These are phyloP conservation scores for Cryptococcus jaspeensis DNA, from an alignment of 1,284 basidiomycete species.

Conservation along the genomic window DNA sequence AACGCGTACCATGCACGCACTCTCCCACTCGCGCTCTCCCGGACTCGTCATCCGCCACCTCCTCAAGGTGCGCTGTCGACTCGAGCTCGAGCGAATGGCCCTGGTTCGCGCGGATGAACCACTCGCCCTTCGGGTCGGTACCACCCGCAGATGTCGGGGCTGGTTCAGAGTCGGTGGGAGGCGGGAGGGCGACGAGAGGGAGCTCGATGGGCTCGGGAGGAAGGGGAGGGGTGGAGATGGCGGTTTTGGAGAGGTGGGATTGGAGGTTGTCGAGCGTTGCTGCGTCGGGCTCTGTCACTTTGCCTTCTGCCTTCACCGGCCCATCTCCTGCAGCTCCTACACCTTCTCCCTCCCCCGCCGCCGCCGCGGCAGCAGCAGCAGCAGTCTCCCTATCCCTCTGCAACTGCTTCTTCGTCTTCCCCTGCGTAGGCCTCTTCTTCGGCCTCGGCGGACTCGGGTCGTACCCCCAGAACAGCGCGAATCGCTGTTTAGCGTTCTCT, in stretches of 20 bases:
- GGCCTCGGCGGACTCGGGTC: conserved; percentile 49
- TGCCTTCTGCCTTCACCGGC: not conserved
- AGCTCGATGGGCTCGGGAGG: conserved; percentile 27
- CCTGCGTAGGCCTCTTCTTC: conserved; percentile 25
- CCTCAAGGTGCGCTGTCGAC: conserved; percentile 55
- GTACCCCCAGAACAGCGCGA: conserved; percentile 64
- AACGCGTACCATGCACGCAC: conserved; percentile 49
- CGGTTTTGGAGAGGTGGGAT: conserved; percentile 10
- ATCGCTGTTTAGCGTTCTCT: conserved; percentile 74
- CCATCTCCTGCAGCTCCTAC: not conserved
- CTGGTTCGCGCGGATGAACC: conserved; percentile 92
- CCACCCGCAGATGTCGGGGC: not conserved
- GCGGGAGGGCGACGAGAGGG: conserved; percentile 26
- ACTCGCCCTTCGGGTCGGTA: conserved; percentile 45
- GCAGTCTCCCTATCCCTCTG: conserved; percentile 13
- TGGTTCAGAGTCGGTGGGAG: not conserved
- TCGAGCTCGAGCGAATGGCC: conserved; percentile 83
- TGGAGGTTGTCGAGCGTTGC: conserved; percentile 23
- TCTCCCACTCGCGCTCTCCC: conserved; percentile 32
- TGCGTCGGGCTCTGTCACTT: conserved; percentile 20
- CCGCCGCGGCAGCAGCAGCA: not conserved
- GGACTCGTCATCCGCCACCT: conserved; percentile 35
- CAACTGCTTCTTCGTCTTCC: conserved; percentile 16
- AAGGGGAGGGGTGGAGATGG: not conserved
- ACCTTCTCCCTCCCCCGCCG: not conserved